Percentiles rank a stretch among this genome's conserved stretches.
Evolutionary conservation across 129 eudicot genomes (phyloP).

Genomic region (Sambucus nigra): DNA sequence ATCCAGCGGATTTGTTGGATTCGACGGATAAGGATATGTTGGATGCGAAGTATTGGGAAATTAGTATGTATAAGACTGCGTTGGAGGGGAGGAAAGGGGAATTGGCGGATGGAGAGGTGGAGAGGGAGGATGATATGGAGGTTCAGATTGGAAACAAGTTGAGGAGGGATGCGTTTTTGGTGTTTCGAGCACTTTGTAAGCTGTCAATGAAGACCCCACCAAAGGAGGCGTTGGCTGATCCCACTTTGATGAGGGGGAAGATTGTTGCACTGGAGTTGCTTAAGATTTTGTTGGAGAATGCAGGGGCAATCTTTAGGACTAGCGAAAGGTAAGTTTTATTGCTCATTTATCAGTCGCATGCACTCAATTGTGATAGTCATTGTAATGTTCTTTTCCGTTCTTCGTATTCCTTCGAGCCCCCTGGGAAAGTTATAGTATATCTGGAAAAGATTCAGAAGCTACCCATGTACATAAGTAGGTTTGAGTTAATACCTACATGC

Average conservation of each 20-base stretch:
- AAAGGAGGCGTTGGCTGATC: slow-evolving; percentile 78
- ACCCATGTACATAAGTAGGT: too few relatives aligned
- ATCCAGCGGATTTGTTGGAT: slow-evolving; percentile 96
- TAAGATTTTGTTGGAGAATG: slow-evolving; percentile 97
- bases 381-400: background rate
- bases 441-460: too few relatives aligned
- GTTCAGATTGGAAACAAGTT: slow-evolving; percentile 97
- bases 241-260: slow-evolving; percentile 87
- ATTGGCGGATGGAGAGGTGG: slow-evolving; percentile 79
- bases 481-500: too few relatives aligned
- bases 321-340: slow-evolving; percentile 73
- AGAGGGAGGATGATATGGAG: slow-evolving; percentile 90
- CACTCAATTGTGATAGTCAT: background rate
- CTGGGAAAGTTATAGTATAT: too few relatives aligned
- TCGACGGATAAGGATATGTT: slow-evolving; percentile 98
- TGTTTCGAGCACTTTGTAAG: slow-evolving; percentile 89
- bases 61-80: slow-evolving; percentile 98
- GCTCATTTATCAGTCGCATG: background rate
- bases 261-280: slow-evolving; percentile 97
- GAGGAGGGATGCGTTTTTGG: slow-evolving; percentile 95
- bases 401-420: too few relatives aligned
- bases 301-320: slow-evolving; percentile 91
- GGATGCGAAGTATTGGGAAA: slow-evolving; percentile 99
- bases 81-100: slow-evolving; percentile 98
- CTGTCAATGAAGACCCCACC: slow-evolving; percentile 98